Evolutionary conservation across 495 filamentous ascomycete genomes (phyloP).

Genomic region (Talaromyces trachyspermus): DNA sequence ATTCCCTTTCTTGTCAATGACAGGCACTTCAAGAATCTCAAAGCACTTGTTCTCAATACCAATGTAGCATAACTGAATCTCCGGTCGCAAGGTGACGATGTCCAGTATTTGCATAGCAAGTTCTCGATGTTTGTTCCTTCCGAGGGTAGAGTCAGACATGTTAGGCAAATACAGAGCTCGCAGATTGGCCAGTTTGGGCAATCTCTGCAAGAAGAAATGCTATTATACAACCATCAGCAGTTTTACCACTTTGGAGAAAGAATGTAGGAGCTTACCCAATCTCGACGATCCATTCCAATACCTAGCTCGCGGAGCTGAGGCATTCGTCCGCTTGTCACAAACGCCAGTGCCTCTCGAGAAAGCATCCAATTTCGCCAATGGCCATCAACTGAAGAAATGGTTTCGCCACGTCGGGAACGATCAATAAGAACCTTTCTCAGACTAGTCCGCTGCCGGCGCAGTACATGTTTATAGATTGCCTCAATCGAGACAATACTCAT

Average conservation of each 20-base stretch:
- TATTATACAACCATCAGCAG: conserved; percentile 22
- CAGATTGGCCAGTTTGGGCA: conserved; percentile 69
- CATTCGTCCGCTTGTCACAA: conserved; percentile 81
- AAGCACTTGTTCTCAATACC: conserved; percentile 81
- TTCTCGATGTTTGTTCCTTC: conserved; percentile 50
- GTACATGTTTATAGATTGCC: conserved; percentile 63
- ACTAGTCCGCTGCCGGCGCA: conserved; percentile 66
- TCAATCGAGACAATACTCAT: conserved; percentile 58
- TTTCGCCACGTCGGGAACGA: conserved; percentile 47
- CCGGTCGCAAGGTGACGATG: conserved; percentile 77
- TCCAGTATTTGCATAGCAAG: conserved; percentile 79
- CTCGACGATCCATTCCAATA: conserved; percentile 68
- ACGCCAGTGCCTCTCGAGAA: conserved; percentile 63
- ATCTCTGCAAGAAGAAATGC: conserved; percentile 82
- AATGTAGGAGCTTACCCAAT: conserved; percentile 62
- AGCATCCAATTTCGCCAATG: conserved; percentile 74
- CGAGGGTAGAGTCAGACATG: conserved; percentile 34
- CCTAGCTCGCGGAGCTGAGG: conserved; percentile 65
- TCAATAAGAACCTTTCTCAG: conserved; percentile 75
- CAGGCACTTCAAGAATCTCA: conserved; percentile 69
- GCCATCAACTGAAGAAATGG: conserved; percentile 4
- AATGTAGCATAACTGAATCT: conserved; percentile 76
- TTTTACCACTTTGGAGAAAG: conserved; percentile 17
- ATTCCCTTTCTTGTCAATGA: conserved; percentile 35
- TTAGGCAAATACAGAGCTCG: conserved; percentile 72